These are phyloP conservation scores for Lactarius pseudohatsudake DNA, from an alignment of 768 basidiomycete species.

Conservation along the genomic window DNA sequence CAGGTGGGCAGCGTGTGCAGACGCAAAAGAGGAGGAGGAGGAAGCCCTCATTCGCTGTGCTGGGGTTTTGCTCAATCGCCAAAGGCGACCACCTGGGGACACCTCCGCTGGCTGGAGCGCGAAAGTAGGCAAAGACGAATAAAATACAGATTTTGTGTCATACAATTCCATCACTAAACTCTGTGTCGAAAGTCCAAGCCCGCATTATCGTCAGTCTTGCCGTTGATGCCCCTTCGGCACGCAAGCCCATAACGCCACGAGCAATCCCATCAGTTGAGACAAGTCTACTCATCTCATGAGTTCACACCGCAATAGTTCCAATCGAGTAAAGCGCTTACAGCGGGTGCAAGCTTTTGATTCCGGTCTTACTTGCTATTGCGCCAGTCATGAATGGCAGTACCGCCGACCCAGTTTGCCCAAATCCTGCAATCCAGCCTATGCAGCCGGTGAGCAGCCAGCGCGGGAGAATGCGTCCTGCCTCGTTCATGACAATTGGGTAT, in stretches of 20 bases:
- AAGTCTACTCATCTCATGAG: slow-evolving; percentile 28
- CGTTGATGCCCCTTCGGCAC: slow-evolving; percentile 37
- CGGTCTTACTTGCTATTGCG: slow-evolving; percentile 41
- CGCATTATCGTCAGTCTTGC: slow-evolving; percentile 11
- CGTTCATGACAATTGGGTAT: slow-evolving; percentile 46
- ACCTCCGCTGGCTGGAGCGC: background rate
- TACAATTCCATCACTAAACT: background rate
- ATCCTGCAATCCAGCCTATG: slow-evolving; percentile 54
- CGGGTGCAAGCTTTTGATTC: slow-evolving; percentile 49
- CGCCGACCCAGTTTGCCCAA: slow-evolving; percentile 52
- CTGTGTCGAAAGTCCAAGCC: background rate
- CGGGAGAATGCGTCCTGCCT: slow-evolving; percentile 45
- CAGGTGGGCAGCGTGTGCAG: slow-evolving; percentile 91
- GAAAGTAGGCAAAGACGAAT: background rate
- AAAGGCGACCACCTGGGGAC: slow-evolving; percentile 36
- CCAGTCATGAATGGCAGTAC: slow-evolving; percentile 53
- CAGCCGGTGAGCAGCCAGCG: slow-evolving; percentile 41
- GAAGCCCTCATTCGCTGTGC: slow-evolving; percentile 67
- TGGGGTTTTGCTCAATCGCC: slow-evolving; percentile 63
- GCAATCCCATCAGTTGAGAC: slow-evolving; percentile 45
- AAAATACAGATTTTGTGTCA: background rate
- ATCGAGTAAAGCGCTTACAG: slow-evolving; percentile 39
- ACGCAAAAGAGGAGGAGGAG: slow-evolving; percentile 73
- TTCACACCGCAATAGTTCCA: background rate
- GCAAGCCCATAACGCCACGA: slow-evolving; percentile 44